These are phyloP conservation scores for Linanthus parryae DNA, from an alignment of 148 eudicot genomes.

Conservation along the genomic window DNA sequence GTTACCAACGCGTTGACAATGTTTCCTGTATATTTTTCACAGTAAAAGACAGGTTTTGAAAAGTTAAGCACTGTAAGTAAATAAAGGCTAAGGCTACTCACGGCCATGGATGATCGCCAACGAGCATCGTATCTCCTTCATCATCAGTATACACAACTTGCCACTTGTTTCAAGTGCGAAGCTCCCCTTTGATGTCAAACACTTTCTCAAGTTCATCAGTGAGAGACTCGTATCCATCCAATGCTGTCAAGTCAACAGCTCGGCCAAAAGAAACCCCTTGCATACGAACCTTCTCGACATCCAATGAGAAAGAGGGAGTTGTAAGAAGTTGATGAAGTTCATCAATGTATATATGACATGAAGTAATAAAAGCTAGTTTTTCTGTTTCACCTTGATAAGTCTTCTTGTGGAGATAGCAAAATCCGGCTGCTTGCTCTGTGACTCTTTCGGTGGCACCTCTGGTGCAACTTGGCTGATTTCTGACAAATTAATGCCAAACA, in stretches of 20 bases:
- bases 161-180: slow-evolving; percentile 55
- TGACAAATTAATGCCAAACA: slow-evolving; percentile 78
- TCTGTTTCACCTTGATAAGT: slow-evolving; percentile 67
- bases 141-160: slow-evolving; percentile 75
- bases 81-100: no score
- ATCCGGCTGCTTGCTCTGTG: slow-evolving; percentile 30
- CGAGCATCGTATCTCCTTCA: slow-evolving; percentile 95
- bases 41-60: no score
- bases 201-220: slow-evolving; percentile 60
- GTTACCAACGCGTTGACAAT: no score
- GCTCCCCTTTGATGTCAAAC: slow-evolving; percentile 81
- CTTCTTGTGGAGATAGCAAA: slow-evolving; percentile 46
- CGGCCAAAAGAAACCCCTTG: slow-evolving; percentile 94
- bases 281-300: slow-evolving; percentile 98
- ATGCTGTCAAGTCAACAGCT: slow-evolving; percentile 65
- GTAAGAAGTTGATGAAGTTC: not conserved
- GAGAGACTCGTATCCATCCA: slow-evolving; percentile 62
- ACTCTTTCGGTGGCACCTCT: slow-evolving; percentile 25
- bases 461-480: slow-evolving; percentile 15
- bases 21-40: no score
- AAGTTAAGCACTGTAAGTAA: no score
- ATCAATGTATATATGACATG: not conserved
- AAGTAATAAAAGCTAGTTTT: no score
- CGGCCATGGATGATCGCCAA: slow-evolving; percentile 93
- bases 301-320: no score